phyloP scores from a whole-genome alignment of 1,139 yeast species.

The Sugiyamaella neomexicana region DNA sequence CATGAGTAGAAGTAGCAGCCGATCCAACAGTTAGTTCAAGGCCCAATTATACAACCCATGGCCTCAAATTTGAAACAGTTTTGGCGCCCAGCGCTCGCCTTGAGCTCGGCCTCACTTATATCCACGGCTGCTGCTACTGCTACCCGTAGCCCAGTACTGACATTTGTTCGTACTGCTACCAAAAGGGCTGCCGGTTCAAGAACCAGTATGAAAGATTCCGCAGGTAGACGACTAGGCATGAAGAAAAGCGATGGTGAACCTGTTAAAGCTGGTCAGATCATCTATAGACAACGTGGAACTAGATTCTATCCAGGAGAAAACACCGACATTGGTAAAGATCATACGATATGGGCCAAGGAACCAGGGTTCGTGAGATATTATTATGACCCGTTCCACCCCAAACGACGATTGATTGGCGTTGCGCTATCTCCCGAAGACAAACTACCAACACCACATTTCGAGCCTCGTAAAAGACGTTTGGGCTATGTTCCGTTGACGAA shows the following conservation, averaged over 20 bases:
- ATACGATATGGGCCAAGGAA: constrained; percentile 85
- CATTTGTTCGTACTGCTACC: constrained; percentile 77
- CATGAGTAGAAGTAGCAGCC: too few relatives aligned
- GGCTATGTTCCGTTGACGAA: constrained; percentile 64
- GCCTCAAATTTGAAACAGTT: constrained; percentile 12
- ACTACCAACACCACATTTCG: constrained; percentile 87
- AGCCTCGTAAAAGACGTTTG: constrained; percentile 80
- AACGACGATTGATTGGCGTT: constrained; percentile 86
- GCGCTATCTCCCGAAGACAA: constrained; percentile 63
- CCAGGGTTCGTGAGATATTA: constrained; percentile 93
- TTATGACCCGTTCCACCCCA: constrained; percentile 95
- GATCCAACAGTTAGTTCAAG: too few relatives aligned
- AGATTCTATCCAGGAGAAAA: constrained; percentile 94
- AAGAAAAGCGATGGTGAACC: constrained; percentile 73
- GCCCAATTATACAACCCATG: not conserved
- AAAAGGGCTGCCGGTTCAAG: constrained; percentile 93
- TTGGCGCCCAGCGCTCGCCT: constrained; percentile 1
- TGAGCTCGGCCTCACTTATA: not conserved
- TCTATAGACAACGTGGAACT: constrained; percentile 97
- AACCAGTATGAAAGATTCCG: constrained; percentile 91
- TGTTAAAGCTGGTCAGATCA: constrained; percentile 80
- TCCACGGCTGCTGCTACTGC: not conserved
- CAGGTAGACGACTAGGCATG: constrained; percentile 92
- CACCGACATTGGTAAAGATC: constrained; percentile 84
- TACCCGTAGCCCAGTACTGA: constrained; percentile 13